These are phyloP conservation scores for Ophiostoma montium DNA, from an alignment of 2,329 filamentous ascomycete species.

Conservation along the genomic window DNA sequence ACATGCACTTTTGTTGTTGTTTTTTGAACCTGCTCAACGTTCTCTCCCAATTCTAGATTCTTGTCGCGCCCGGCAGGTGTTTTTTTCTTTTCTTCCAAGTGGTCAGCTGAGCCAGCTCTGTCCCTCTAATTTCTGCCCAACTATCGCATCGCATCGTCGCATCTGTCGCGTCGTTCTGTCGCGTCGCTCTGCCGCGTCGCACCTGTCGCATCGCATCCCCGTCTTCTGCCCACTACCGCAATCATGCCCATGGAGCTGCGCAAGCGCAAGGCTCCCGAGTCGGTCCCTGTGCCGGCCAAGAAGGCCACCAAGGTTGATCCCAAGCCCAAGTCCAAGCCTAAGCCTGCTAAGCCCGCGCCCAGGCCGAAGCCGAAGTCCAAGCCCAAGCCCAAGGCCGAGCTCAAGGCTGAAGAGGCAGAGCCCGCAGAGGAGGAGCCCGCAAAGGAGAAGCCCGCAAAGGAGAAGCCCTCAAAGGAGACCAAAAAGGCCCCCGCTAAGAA, in stretches of 20 bases:
- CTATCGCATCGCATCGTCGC: background rate
- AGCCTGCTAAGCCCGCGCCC: background rate
- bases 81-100: background rate
- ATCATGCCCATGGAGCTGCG: slow-evolving; percentile 43
- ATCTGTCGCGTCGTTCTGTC: background rate
- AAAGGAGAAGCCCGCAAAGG: slow-evolving; percentile 1
- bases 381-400: slow-evolving; percentile 17
- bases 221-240: slow-evolving; percentile 8
- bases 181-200: background rate
- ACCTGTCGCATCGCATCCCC: background rate
- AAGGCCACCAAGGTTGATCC: slow-evolving; percentile 24
- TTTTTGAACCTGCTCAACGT: background rate
- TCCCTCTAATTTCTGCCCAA: background rate
- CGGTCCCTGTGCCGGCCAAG: slow-evolving; percentile 30
- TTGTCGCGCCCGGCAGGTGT: background rate
- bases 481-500: slow-evolving; percentile 13
- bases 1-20: background rate
- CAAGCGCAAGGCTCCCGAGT: slow-evolving; percentile 45
- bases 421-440: slow-evolving; percentile 3
- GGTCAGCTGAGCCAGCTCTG: background rate
- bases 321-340: slow-evolving; percentile 5
- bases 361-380: slow-evolving; percentile 14
- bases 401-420: slow-evolving; percentile 12
- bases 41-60: background rate
- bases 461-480: background rate